Conservation (phyloP, 2,329 filamentous ascomycete species). For the Pseudocercospora vitis region DNA sequence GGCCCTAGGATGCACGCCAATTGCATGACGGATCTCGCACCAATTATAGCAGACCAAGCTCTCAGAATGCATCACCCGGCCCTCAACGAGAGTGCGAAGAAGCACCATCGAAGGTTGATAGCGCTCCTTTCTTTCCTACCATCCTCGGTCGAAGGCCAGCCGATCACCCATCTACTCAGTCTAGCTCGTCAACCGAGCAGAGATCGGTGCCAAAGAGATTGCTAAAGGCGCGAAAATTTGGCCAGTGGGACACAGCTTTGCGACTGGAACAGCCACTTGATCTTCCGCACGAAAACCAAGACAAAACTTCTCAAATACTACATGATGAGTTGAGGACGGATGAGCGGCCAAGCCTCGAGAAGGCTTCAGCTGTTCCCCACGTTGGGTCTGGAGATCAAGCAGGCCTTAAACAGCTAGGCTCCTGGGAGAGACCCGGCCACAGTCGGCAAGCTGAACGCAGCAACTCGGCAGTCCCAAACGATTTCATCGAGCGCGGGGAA, state of each 20-base stretch:
- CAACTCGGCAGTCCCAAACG: too few species aligned
- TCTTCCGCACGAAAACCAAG: background rate
- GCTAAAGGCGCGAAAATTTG: background rate
- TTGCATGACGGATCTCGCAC: background rate
- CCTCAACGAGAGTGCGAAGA: background rate
- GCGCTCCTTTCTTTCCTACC: background rate
- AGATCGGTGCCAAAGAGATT: background rate
- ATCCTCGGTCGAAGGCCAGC: background rate
- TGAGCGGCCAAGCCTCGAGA: too few species aligned
- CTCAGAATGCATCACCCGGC: background rate
- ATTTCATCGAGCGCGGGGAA: too few species aligned
- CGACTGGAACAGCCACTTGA: background rate
- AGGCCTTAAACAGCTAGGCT: too few species aligned
- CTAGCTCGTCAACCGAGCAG: background rate
- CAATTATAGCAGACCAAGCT: constrained; percentile 1
- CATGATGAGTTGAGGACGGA: background rate
- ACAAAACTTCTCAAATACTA: background rate
- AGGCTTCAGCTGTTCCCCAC: too few species aligned
- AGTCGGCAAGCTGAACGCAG: too few species aligned
- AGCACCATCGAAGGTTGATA: background rate
- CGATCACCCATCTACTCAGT: background rate
- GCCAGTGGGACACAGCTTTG: background rate
- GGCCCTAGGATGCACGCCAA: background rate
- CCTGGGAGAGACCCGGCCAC: too few species aligned
- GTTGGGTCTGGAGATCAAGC: too few species aligned